Evolutionary conservation across 2,329 filamentous ascomycete genomes (phyloP).

Genomic region (Emergomyces africanus): DNA sequence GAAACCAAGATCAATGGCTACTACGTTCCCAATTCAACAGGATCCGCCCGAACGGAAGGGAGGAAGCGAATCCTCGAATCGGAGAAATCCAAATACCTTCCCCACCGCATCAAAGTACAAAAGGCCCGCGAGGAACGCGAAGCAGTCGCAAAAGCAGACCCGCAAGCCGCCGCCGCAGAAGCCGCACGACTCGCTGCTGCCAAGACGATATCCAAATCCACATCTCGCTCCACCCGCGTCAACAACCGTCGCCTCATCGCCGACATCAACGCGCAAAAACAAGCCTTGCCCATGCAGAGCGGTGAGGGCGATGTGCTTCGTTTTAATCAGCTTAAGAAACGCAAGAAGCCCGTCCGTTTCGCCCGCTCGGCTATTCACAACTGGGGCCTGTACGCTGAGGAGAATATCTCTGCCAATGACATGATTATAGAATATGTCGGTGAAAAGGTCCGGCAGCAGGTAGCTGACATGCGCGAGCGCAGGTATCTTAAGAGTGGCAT

Average conservation of each 20-base stretch:
- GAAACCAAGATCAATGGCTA: conserved; percentile 49
- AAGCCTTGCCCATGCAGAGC: conserved; percentile 53
- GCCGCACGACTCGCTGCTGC: conserved; percentile 62
- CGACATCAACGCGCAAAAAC: conserved; percentile 91
- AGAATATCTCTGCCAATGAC: conserved; percentile 92
- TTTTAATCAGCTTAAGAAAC: conserved; percentile 98
- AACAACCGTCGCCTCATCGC: conserved; percentile 92
- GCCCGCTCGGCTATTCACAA: conserved; percentile 96
- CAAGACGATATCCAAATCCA: conserved; percentile 72
- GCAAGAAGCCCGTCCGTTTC: conserved; percentile 98
- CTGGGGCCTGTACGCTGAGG: conserved; percentile 95
- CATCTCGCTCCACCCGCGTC: conserved; percentile 83
- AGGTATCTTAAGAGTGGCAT: conserved; percentile 93
- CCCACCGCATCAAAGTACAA: conserved; percentile 93
- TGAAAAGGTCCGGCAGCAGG: conserved; percentile 91
- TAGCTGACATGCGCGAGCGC: conserved; percentile 89
- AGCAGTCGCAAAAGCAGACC: conserved; percentile 51
- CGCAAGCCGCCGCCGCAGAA: conserved; percentile 53
- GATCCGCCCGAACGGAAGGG: conserved; percentile 81
- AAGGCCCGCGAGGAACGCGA: conserved; percentile 86
- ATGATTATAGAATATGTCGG: conserved; percentile 99
- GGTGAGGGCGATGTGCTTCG: conserved; percentile 80
- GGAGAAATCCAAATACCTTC: conserved; percentile 95
- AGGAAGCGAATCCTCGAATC: conserved; percentile 92
- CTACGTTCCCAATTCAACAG: conserved; percentile 76